phyloP scores from a whole-genome alignment of 2,329 filamentous ascomycete genomes.

The Alternaria longipes region DNA sequence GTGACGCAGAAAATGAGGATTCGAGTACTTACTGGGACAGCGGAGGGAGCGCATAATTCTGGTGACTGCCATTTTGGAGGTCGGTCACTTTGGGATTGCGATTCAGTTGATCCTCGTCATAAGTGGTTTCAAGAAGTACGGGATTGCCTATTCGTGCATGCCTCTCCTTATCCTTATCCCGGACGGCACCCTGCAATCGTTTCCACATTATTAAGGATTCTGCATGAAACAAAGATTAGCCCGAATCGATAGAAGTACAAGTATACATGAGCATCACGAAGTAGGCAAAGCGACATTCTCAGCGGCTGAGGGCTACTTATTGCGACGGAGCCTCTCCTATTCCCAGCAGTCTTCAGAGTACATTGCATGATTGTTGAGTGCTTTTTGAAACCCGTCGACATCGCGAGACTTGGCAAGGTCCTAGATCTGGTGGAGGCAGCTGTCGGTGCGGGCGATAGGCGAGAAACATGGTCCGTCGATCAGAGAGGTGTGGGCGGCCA shows the following conservation, averaged over 20 bases:
- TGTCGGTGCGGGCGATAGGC: conserved; percentile 13
- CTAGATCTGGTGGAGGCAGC: background rate
- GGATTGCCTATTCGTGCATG: conserved; percentile 54
- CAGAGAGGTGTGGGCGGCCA: background rate
- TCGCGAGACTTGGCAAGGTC: conserved; percentile 5
- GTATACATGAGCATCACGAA: conserved; percentile 20
- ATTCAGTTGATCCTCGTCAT: conserved; percentile 56
- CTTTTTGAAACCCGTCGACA: conserved; percentile 4
- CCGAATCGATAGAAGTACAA: conserved; percentile 7
- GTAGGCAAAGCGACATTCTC: background rate
- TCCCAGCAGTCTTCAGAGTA: background rate
- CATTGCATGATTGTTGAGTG: conserved; percentile 1
- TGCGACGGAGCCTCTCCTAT: background rate
- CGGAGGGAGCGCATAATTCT: conserved; percentile 32
- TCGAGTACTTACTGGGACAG: conserved; percentile 35
- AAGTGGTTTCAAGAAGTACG: conserved; percentile 56
- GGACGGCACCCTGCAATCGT: conserved; percentile 57
- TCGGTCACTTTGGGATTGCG: conserved; percentile 45
- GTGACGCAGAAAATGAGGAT: background rate
- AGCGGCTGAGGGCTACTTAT: background rate
- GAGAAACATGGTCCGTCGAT: conserved; percentile 11
- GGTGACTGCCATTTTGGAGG: conserved; percentile 40
- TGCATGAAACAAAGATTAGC: conserved; percentile 43
- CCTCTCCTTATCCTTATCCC: conserved; percentile 57
- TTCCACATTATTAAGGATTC: conserved; percentile 59